phyloP scores from a whole-genome alignment of 192 early-diverging fungal genomes.

The Phlyctochytrium planicorne region DNA sequence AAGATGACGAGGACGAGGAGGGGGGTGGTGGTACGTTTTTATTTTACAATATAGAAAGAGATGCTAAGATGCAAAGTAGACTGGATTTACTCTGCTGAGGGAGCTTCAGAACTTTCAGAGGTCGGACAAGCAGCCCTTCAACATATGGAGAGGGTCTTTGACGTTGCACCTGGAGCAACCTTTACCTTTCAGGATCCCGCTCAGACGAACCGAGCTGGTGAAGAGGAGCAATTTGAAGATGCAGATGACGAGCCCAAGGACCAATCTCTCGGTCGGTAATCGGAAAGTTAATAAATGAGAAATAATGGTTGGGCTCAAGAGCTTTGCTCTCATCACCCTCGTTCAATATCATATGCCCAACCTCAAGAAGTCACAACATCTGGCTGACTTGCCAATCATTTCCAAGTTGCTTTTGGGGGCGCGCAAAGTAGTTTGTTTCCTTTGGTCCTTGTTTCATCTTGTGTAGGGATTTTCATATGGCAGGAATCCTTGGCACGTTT shows the following conservation, averaged over 20 bases:
- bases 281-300: no score
- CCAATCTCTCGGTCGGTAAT: no score
- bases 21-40: not conserved
- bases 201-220: not conserved
- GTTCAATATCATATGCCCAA: no score
- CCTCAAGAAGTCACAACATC: no score
- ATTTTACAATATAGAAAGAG: not conserved
- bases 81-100: slow-evolving; percentile 18
- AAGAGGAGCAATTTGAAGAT: slow-evolving; percentile 23
- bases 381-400: no score
- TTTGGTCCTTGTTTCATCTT: no score
- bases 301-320: no score
- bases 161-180: slow-evolving; percentile 14
- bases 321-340: no score
- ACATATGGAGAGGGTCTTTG: slow-evolving; percentile 26
- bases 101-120: slow-evolving; percentile 1
- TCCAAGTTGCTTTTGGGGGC: no score
- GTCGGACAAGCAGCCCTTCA: slow-evolving; percentile 27
- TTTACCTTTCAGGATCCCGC: slow-evolving; percentile 1
- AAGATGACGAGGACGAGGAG: slow-evolving; percentile 37
- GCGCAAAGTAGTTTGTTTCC: no score
- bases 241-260: slow-evolving; percentile 18
- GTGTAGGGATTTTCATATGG: no score
- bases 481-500: no score
- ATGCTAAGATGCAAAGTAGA: slow-evolving; percentile 10